phyloP scores from a whole-genome alignment of 2,329 filamentous ascomycete genomes.

The Neonectria magnoliae region DNA sequence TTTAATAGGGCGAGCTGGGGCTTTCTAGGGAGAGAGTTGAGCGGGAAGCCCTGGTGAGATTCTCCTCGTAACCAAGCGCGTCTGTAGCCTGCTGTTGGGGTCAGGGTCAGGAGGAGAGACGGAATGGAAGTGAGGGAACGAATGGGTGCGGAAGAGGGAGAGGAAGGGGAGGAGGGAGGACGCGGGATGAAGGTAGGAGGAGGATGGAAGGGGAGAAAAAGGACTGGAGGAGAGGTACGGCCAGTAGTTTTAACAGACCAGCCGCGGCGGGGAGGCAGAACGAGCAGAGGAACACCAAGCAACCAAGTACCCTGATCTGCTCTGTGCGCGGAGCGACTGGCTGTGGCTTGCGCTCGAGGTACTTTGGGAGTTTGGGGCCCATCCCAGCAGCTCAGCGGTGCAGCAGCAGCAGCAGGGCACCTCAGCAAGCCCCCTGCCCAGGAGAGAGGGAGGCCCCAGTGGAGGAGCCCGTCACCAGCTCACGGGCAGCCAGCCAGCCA shows the following conservation, averaged over 20 bases:
- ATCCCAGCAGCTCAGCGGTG: constrained; percentile 9
- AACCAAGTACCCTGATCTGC: constrained; percentile 17
- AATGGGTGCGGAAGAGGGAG: constrained; percentile 58
- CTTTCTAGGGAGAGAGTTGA: constrained; percentile 29
- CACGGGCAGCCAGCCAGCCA: background rate
- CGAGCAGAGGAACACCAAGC: background rate
- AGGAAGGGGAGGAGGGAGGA: constrained; percentile 53
- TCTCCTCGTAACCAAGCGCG: constrained; percentile 49
- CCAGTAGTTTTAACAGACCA: constrained; percentile 50
- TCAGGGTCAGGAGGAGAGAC: constrained; percentile 55
- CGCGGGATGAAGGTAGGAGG: constrained; percentile 58
- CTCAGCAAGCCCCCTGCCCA: background rate
- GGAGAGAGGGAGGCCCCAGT: background rate
- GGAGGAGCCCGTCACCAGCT: constrained; percentile 10
- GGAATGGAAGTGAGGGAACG: constrained; percentile 62
- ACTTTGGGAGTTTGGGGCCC: constrained; percentile 6
- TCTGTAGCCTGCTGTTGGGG: constrained; percentile 50
- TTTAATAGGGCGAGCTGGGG: constrained; percentile 42
- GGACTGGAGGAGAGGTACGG: constrained; percentile 62
- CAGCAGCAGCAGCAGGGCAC: background rate
- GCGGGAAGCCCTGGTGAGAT: constrained; percentile 39
- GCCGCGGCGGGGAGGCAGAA: constrained; percentile 25
- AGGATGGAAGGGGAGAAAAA: constrained; percentile 64
- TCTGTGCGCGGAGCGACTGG: constrained; percentile 20
- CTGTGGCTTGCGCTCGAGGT: constrained; percentile 20